Evolutionary conservation across 768 basidiomycete species (phyloP).

Genomic region (Rhodosporidiobolus sp.): DNA sequence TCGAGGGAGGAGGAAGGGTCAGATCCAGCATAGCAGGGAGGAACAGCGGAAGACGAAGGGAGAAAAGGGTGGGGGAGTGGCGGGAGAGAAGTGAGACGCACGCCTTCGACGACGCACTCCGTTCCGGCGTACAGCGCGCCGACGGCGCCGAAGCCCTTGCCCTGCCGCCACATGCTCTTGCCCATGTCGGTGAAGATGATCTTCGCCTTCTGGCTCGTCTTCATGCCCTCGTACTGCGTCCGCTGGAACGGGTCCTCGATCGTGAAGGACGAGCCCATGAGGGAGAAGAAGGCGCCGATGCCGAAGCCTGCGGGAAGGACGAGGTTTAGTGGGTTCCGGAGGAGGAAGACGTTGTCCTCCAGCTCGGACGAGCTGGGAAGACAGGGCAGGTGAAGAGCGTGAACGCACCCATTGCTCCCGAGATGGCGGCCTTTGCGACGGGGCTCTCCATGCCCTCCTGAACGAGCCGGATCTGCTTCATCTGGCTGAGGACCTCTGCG

Average conservation of each 20-base stretch:
- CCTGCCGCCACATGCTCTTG: constrained; percentile 69
- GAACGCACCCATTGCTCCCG: constrained; percentile 73
- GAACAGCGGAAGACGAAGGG: background rate
- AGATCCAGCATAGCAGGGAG: background rate
- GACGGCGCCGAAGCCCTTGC: constrained; percentile 90
- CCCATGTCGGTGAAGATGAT: constrained; percentile 93
- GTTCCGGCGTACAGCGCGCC: constrained; percentile 91
- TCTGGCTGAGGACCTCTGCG: constrained; percentile 61
- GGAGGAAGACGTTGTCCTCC: too few species aligned
- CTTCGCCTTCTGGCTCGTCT: constrained; percentile 70
- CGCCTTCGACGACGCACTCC: constrained; percentile 92
- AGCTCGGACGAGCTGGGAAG: background rate
- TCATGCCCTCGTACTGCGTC: constrained; percentile 56
- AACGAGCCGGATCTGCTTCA: constrained; percentile 75
- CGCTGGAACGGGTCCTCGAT: constrained; percentile 89
- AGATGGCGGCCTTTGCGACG: constrained; percentile 71
- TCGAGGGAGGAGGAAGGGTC: background rate
- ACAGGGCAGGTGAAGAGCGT: background rate
- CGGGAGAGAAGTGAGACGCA: constrained; percentile 53
- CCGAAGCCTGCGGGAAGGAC: constrained; percentile 64
- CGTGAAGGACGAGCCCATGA: constrained; percentile 92
- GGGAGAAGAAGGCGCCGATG: constrained; percentile 88
- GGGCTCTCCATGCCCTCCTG: constrained; percentile 77
- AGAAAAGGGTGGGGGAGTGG: background rate
- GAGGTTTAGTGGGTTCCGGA: background rate